Evolutionary conservation across 1,139 yeast genomes (phyloP), one percentile per base, ranked within the genome.

Genomic region (Yamadazyma atlantica): DNA sequence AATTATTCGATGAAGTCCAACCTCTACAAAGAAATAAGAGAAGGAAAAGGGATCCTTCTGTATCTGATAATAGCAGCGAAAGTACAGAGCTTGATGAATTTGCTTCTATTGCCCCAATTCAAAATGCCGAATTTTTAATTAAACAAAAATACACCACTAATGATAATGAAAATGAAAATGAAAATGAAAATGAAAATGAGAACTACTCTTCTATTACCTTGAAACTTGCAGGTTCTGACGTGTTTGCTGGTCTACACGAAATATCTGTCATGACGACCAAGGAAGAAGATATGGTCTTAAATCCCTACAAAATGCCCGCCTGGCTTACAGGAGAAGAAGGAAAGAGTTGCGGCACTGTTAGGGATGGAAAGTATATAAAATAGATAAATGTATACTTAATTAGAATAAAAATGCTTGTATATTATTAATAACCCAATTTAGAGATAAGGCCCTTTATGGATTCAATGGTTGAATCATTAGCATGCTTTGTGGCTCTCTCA

Each of bases 281-380:
- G 14, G 42, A 50, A 14, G 50, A 67, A 4, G 50, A 64, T 12
- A 78, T 75, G 33, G 51, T 72, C 0, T 54, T 82, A 2, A 74
- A 85, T 49, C 76, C 85, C 0, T 61, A 66, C 12, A 64, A 53
- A 1, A 60, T 85, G 21, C 96, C 96, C 0, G 72, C 77, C 14
- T 87, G 90, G 90, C 55, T 87, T 30, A 82, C 95, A 1, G 96
- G 96, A 2, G 92, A 85, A 54, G 83, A 81, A 46, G 85, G 82
- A 1, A 54, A 56, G 8, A 57, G 57, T 36, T 44, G 74, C 32
- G 88, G 88, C 0, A 51, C 49, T 0, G 64, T 81, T 5, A 58
- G 51, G 33, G 62, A 78, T 48, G 81, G 80, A 0, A 54, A 53
- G 28, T 73, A 43, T 22, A 32, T n/a, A 8, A 23, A 12, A 32